Evolutionary conservation across 225 moss, liverwort and hornwort species (phyloP), one percentile per base, ranked within the genome.

Genomic region (Pleurozium schreberi): DNA sequence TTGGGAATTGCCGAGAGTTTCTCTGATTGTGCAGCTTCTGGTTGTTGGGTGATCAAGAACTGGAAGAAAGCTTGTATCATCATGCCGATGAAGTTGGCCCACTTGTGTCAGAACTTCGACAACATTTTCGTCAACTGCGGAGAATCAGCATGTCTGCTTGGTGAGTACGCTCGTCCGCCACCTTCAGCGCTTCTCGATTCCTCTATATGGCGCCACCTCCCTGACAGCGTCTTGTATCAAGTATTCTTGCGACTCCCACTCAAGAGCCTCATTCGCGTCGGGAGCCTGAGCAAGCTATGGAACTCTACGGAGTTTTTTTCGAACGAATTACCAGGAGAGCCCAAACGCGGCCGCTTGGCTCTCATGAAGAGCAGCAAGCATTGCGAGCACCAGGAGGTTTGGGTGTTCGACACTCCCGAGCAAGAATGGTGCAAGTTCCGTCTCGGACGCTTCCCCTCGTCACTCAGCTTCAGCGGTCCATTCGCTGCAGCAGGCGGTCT

Each of bases 401-500:
- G 92, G 93, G 50, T 94, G 45, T 92, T 91, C 31, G 93, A 94
- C 82, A 89, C 90, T 57, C 91, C 92, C 8, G 91, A 82, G 61
- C 91, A 92, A 50, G 91, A 92, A 74, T 94, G 93, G 93, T 94
- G 92, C 88, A 92, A 91, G 87, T 91, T 94, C 85, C 85, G 60
- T 55, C 87, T 94, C 61, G 79, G 91, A 16, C 71, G 43, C 63
- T 88, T 91, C 31, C 90, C 90, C 59, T 87, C 90, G 30, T 47
- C 83, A 14, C 47, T 16, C 20, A 84, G 21, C 40, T 88, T 92
- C 36, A 87, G 85, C 27, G 90, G 92, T 74, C 93, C 93, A n/a
- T 91, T 92, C 62, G 93, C 91, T 27, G 75, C 87, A 4, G 90
- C 89, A 40, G 92, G 92, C 45, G 93, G 93, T 36, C 91, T 94